Percentiles rank a stretch among this genome's conserved stretches.
These are phyloP conservation scores for Fusarium equiseti DNA, from an alignment of 2,329 filamentous ascomycete species.

Conservation along the genomic window DNA sequence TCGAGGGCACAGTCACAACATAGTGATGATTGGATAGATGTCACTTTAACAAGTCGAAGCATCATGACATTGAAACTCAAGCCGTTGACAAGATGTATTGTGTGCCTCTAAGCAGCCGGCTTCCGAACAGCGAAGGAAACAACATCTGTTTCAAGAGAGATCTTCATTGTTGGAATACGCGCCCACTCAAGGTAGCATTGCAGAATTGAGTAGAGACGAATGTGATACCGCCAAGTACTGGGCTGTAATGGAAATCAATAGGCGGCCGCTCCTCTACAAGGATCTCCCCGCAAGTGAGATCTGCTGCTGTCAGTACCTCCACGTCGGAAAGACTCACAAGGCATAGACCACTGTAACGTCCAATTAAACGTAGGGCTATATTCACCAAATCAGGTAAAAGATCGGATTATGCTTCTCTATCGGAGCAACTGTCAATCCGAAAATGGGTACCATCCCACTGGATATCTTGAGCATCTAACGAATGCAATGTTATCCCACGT, in stretches of 20 bases:
- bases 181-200: slow-evolving; percentile 1
- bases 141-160: slow-evolving; percentile 16
- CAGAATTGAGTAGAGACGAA: not conserved
- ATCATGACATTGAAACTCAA: slow-evolving; percentile 25
- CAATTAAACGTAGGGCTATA: not conserved
- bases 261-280: slow-evolving; percentile 39
- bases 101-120: slow-evolving; percentile 3
- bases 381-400: slow-evolving; percentile 10
- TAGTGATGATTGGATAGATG: slow-evolving; percentile 9
- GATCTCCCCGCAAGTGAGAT: slow-evolving; percentile 23
- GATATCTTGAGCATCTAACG: slow-evolving; percentile 4
- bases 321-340: slow-evolving; percentile 3
- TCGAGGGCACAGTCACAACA: not conserved
- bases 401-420: slow-evolving; percentile 12
- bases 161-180: slow-evolving; percentile 9
- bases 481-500: slow-evolving; percentile 15
- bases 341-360: not conserved
- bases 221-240: slow-evolving; percentile 2
- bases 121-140: not conserved
- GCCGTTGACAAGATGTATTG: slow-evolving; percentile 5
- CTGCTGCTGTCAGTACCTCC: slow-evolving; percentile 5
- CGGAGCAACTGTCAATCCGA: slow-evolving; percentile 26
- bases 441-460: slow-evolving; percentile 12
- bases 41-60: not conserved
- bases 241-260: not conserved